These are phyloP conservation scores for Leccinum variicolor DNA, from an alignment of 768 basidiomycete species.

Conservation along the genomic window DNA sequence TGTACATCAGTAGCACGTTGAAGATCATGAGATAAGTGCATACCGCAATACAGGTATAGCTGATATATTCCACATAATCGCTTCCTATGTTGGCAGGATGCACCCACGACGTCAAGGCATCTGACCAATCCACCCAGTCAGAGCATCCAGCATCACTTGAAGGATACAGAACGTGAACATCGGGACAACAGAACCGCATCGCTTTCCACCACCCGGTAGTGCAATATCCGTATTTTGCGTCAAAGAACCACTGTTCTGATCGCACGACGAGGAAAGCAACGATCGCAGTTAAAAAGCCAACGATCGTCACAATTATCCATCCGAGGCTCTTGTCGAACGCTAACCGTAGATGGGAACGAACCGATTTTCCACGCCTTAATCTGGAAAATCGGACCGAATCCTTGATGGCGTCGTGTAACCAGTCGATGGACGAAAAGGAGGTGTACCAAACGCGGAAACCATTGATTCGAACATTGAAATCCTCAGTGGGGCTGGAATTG, in stretches of 20 bases:
- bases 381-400: slow-evolving; percentile 80
- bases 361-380: slow-evolving; percentile 65
- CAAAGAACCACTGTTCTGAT: slow-evolving; percentile 86
- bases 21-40: slow-evolving; percentile 27
- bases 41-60: slow-evolving; percentile 79
- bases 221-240: slow-evolving; percentile 92
- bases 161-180: slow-evolving; percentile 9
- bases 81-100: slow-evolving; percentile 14
- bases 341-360: slow-evolving; percentile 62
- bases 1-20: neutral
- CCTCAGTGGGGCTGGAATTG: slow-evolving; percentile 37
- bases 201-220: slow-evolving; percentile 63
- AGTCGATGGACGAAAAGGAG: slow-evolving; percentile 89
- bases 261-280: slow-evolving; percentile 85
- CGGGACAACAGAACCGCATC: slow-evolving; percentile 78
- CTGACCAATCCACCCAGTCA: slow-evolving; percentile 76
- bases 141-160: slow-evolving; percentile 45
- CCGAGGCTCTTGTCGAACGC: slow-evolving; percentile 76
- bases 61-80: slow-evolving; percentile 59
- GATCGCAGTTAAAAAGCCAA: slow-evolving; percentile 83
- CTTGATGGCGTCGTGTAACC: slow-evolving; percentile 96
- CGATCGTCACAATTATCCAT: slow-evolving; percentile 86
- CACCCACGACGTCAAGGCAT: slow-evolving; percentile 41
- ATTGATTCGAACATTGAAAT: slow-evolving; percentile 66
- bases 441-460: slow-evolving; percentile 86